A percentile compares a stretch with the other conserved stretches of the same genome.
Evolutionary conservation across 805 yeast genomes (phyloP).

Genomic region (Saccharomycopsis babjevae): DNA sequence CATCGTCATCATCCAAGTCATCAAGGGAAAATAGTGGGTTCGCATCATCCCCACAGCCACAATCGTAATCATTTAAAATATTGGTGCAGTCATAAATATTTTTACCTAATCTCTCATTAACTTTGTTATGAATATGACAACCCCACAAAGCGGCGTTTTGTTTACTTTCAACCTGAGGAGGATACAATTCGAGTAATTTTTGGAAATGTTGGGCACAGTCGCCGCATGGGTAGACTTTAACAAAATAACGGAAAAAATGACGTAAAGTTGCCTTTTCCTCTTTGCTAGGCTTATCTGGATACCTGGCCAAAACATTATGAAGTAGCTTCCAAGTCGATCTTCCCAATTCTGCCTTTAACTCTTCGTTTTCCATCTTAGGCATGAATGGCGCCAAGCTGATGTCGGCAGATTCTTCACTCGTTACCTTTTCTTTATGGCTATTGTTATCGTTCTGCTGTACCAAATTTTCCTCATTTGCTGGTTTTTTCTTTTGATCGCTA

Average conservation of each 20-base stretch:
- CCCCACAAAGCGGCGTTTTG: constrained; percentile 93
- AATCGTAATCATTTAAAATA: constrained; percentile 83
- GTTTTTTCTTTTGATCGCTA: background rate
- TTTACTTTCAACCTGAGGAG: constrained; percentile 75
- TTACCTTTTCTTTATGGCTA: background rate
- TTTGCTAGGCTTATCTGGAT: constrained; percentile 69
- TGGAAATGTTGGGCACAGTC: constrained; percentile 93
- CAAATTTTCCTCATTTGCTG: background rate
- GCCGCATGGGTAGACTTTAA: constrained; percentile 93
- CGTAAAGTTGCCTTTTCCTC: constrained; percentile 54
- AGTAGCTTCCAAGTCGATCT: constrained; percentile 83
- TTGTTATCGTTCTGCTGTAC: background rate
- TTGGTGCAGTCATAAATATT: constrained; percentile 73
- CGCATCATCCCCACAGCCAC: constrained; percentile 86
- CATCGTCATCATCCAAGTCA: constrained; percentile 28
- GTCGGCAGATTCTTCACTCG: background rate
- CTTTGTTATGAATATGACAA: constrained; percentile 82
- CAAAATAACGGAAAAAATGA: constrained; percentile 62
- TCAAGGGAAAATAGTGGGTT: constrained; percentile 21
- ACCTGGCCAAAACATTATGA: constrained; percentile 87
- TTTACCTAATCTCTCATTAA: constrained; percentile 62
- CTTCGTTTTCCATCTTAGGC: constrained; percentile 90
- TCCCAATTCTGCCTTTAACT: constrained; percentile 63
- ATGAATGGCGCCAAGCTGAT: constrained; percentile 44
- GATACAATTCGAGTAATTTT: constrained; percentile 53